Percentiles rank a stretch among this genome's conserved stretches.
Conservation (phyloP, 805 yeast genomes). For the Teunomyces gatunensis region DNA sequence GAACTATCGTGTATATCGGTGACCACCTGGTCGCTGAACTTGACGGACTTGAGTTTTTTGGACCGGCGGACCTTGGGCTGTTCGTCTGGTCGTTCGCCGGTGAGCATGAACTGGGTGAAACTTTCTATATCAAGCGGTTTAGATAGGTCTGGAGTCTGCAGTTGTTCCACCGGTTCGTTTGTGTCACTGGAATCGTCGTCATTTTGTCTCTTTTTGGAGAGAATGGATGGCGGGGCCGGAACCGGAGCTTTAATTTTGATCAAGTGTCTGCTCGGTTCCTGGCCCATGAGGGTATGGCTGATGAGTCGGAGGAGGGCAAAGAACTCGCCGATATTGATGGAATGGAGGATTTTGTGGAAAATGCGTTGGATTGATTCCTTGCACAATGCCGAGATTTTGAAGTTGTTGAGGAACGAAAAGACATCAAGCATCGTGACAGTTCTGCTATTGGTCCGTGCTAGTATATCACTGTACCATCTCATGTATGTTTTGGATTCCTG, state of each 20-base stretch:
- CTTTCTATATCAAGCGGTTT: slow-evolving; percentile 74
- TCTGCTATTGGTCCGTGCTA: slow-evolving; percentile 65
- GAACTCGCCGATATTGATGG: slow-evolving; percentile 85
- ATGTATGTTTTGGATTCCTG: slow-evolving; percentile 84
- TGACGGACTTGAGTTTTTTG: slow-evolving; percentile 56
- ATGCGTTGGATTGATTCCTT: slow-evolving; percentile 52
- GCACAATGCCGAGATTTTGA: slow-evolving; percentile 54
- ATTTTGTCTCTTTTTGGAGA: slow-evolving; percentile 55
- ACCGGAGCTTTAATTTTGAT: slow-evolving; percentile 59
- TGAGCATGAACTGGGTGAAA: slow-evolving; percentile 77
- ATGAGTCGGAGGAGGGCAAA: slow-evolving; percentile 81
- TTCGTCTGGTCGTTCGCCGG: slow-evolving; percentile 69
- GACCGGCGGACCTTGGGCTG: slow-evolving; percentile 37
- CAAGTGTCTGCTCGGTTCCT: slow-evolving; percentile 51
- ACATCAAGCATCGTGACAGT: slow-evolving; percentile 73
- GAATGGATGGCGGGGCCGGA: slow-evolving; percentile 77
- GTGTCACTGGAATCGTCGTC: slow-evolving; percentile 37
- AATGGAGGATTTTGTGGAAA: slow-evolving; percentile 49
- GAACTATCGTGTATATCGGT: slow-evolving; percentile 38
- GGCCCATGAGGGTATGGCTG: slow-evolving; percentile 63
- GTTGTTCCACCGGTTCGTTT: slow-evolving; percentile 3
- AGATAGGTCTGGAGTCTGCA: neutral
- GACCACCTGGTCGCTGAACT: slow-evolving; percentile 66
- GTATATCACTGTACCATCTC: slow-evolving; percentile 88
- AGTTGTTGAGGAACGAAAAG: slow-evolving; percentile 74